Evolutionary conservation across 2,329 filamentous ascomycete genomes (phyloP).

Genomic region (Hortaea werneckii): DNA sequence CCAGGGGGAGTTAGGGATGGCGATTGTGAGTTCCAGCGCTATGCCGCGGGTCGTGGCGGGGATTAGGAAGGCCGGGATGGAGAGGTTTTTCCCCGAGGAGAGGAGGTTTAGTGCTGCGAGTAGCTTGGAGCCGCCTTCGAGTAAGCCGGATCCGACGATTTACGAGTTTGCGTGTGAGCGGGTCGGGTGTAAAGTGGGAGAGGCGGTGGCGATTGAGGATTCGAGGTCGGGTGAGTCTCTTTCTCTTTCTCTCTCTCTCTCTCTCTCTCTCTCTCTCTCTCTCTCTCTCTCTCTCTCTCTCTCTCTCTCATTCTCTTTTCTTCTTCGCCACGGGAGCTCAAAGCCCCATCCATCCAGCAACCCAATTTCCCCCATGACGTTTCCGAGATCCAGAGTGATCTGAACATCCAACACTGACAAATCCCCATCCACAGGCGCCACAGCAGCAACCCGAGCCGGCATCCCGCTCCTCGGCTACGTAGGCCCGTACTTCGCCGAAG

Average conservation of each 20-base stretch:
- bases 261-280: too few species aligned
- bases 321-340: too few species aligned
- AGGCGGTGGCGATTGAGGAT: slow-evolving; percentile 79
- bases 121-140: slow-evolving; percentile 64
- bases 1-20: slow-evolving; percentile 52
- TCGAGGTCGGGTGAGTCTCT: slow-evolving; percentile 60
- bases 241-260: too few species aligned
- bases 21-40: slow-evolving; percentile 73
- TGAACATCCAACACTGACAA: background rate
- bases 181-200: slow-evolving; percentile 58
- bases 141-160: slow-evolving; percentile 83
- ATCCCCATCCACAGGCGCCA: slow-evolving; percentile 43
- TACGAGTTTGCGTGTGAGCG: slow-evolving; percentile 69
- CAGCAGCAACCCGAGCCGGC: slow-evolving; percentile 64
- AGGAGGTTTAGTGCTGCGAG: slow-evolving; percentile 75
- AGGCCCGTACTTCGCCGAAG: slow-evolving; percentile 59
- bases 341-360: too few species aligned
- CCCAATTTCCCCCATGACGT: too few species aligned
- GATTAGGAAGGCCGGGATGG: slow-evolving; percentile 67
- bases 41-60: slow-evolving; percentile 67
- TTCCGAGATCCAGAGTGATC: too few species aligned
- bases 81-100: slow-evolving; percentile 66
- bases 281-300: too few species aligned
- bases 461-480: slow-evolving; percentile 80
- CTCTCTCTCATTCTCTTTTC: too few species aligned